A percentile compares a stretch with the other conserved stretches of the same genome.
phyloP scores from a whole-genome alignment of 352 stramenopile species.

The Phytophthora constricta region DNA sequence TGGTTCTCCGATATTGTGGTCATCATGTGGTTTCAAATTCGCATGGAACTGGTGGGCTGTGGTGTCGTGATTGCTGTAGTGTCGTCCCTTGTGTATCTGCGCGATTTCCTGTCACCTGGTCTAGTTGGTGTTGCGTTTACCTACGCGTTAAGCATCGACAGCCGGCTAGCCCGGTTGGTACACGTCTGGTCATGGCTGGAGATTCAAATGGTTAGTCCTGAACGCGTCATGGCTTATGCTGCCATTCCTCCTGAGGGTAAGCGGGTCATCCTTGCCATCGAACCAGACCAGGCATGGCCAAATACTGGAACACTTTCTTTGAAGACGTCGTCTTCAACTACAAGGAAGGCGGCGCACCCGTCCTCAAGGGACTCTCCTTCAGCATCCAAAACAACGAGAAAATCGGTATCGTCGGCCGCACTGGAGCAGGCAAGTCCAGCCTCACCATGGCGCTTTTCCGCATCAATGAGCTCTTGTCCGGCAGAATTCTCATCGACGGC shows the following conservation, averaged over 20 bases:
- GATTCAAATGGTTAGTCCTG: conserved; percentile 52
- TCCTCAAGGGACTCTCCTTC: conserved; percentile 4
- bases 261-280: conserved; percentile 15
- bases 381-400: conserved; percentile 45
- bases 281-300: conserved; percentile 66
- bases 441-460: conserved; percentile 83
- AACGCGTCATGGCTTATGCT: conserved; percentile 58
- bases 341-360: conserved; percentile 3
- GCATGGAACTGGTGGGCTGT: conserved; percentile 53
- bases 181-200: conserved; percentile 43
- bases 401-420: conserved; percentile 87
- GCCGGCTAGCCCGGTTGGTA: conserved; percentile 65
- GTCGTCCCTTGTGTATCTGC: conserved; percentile 42
- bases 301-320: conserved; percentile 71
- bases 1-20: conserved; percentile 39
- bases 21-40: conserved; percentile 49
- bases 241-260: conserved; percentile 34
- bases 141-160: conserved; percentile 87
- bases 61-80: conserved; percentile 44
- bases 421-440: conserved; percentile 78
- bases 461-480: conserved; percentile 76
- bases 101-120: conserved; percentile 47
- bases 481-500: conserved; percentile 45
- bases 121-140: conserved; percentile 87
- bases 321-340: conserved; percentile 31